Base-by-base conservation (phyloP, 1,139 yeast species). In the Kodamaea arcana region DNA sequence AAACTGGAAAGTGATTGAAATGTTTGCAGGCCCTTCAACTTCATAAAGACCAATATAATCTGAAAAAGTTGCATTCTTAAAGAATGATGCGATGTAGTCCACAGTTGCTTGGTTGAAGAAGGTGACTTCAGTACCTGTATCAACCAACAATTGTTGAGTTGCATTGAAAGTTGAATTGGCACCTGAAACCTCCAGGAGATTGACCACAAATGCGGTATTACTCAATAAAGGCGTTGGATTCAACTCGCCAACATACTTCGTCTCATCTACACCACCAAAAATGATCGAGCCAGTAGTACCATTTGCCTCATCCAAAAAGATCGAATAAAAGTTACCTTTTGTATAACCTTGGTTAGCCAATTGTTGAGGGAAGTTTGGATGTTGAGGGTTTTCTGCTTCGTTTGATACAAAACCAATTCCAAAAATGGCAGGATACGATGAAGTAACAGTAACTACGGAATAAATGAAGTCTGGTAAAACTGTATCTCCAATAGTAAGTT, bases 181-280 rank as follows among this genome's bases (percentile, higher is more conserved):
- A n/a, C n/a, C n/a, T n/a, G n/a, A n/a, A n/a, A n/a, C n/a, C n/a
- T n/a, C n/a, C n/a, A n/a, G n/a, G n/a, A n/a, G n/a, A n/a, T n/a
- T n/a, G n/a, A 24, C 13, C 32, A 22, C 16, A 28, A 33, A 18
- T 50, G 52, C 2, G 20, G 14, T 16, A 16, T 17, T 21, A n/a
- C 25, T 30, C 22, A 4, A 5, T 14, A 34, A 6, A 14, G 40
- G 39, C 23, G 43, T 40, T 11, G 34, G 30, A 8, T 39, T 34
- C 38, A 48, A 38, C n/a, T 32, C 26, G n/a, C 53, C 53, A 7
- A 38, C 27, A 35, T 47, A 46, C 35, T 48, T 48, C 33, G 47
- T 44, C 26, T 35, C 39, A 32, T 51, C 54, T 9, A 45, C 42
- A 11, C 49, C 56, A 4, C 56, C 54, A 37, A 50, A 50, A 16